These are phyloP conservation scores for Boletellus deceptivus DNA, from an alignment of 1,284 basidiomycete genomes.

Conservation along the genomic window DNA sequence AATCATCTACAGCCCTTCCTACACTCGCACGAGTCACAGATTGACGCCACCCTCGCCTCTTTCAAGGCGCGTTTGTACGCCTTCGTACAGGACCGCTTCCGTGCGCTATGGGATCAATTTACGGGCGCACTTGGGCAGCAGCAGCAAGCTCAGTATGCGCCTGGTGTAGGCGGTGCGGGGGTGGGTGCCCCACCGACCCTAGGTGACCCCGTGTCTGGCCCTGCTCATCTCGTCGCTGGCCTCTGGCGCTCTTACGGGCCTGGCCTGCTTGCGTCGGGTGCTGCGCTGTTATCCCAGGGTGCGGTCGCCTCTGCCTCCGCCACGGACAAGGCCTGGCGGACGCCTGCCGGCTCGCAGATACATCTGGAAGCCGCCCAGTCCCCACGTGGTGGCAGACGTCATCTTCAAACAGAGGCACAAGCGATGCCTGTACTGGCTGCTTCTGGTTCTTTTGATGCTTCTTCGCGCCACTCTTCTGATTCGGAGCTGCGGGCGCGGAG, in stretches of 20 bases:
- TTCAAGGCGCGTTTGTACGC: constrained; percentile 57
- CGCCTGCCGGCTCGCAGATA: constrained; percentile 25
- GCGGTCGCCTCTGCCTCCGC: constrained; percentile 35
- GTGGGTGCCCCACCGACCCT: constrained; percentile 47
- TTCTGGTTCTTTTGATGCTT: constrained; percentile 30
- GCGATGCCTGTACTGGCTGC: constrained; percentile 36
- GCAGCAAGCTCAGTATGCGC: constrained; percentile 25
- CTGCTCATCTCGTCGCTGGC: constrained; percentile 59
- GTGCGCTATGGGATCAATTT: constrained; percentile 61
- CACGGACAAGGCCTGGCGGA: constrained; percentile 24
- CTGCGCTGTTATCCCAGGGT: constrained; percentile 54
- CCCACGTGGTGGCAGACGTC: constrained; percentile 44
- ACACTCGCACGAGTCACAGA: constrained; percentile 70
- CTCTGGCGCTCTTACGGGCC: constrained; percentile 78
- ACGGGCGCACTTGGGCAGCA: constrained; percentile 45
- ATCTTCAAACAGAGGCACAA: constrained; percentile 51
- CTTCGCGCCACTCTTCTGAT: constrained; percentile 39
- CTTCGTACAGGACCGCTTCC: constrained; percentile 63
- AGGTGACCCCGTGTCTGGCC: constrained; percentile 57
- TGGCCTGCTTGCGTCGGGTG: constrained; percentile 61
- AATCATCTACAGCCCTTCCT: constrained; percentile 80
- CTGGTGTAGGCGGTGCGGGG: constrained; percentile 20
- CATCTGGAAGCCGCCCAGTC: constrained; percentile 24
- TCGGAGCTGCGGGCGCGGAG: constrained; percentile 45
- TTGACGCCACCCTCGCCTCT: constrained; percentile 72